Evolutionary conservation across 1,284 basidiomycete species (phyloP), one percentile per base, ranked within the genome.

Genomic region (Chalciporus sp.): DNA sequence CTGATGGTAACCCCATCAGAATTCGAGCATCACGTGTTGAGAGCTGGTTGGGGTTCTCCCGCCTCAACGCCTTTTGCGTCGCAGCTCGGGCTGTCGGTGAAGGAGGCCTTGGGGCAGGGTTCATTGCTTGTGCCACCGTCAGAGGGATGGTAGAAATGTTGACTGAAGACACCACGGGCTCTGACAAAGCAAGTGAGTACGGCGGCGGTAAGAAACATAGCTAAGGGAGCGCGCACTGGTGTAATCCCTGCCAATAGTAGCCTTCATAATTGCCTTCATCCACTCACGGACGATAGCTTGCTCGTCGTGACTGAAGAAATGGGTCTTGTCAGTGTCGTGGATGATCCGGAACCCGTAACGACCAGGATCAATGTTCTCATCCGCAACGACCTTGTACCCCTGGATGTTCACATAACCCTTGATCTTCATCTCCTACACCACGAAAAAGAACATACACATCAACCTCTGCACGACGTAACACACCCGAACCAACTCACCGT

Each of bases 211-310:
- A n/a, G 10, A 23, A 16, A 50, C 5, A 42, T 23, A 19, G 7
- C 19, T 44, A 33, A 4, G 35, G 42, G 20, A 26, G 78, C 88
- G 78, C 88, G 45, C 67, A 94, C 93, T 90, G 11, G 86, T 81
- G 69, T 95, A 96, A 71, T 97, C 94, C 52, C 97, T 79, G 16
- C 85, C 90, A 65, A 99, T 99, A 5, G 96, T 98, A 2, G 95
- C 92, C 74, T 99, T 99, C 93, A 98, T 98, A 63, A 99, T 84
- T 10, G 94, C 93, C 78, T 99, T 99, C 96, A 99, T 99, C 97
- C 97, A 99, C 61, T 94, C 94, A 12, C 97, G 84, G 45, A 98
- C 82, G 37, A 86, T 73, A 5, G 75, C 70, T 69, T 94, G 92
- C 68, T 98, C 95, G 35, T 95, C 90, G 0, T 91, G 91, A 59